Evolutionary conservation across 169 alveolate species (phyloP).

Genomic region (Cryptosporidium canis): DNA sequence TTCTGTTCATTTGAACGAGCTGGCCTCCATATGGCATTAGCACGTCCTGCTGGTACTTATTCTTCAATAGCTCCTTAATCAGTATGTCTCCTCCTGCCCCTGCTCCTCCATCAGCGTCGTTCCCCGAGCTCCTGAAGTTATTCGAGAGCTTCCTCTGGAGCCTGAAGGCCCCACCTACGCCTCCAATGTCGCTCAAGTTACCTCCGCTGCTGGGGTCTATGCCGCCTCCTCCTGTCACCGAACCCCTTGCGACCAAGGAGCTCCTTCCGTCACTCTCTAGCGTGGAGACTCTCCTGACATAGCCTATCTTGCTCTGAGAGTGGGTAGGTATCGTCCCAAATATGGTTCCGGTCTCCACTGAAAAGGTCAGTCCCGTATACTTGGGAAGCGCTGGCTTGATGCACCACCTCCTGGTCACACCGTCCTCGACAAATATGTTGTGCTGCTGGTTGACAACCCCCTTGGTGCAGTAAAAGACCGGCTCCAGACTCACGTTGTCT

Average conservation of each 20-base stretch:
- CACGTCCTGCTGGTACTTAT: neutral
- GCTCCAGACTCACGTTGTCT: slow-evolving; percentile 73
- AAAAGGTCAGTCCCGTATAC: slow-evolving; percentile 38
- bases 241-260: neutral
- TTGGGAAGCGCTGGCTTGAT: slow-evolving; percentile 36
- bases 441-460: slow-evolving; percentile 36
- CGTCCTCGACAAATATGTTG: neutral
- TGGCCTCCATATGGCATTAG: slow-evolving; percentile 6
- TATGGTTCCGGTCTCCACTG: slow-evolving; percentile 15
- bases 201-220: neutral
- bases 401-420: slow-evolving; percentile 23
- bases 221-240: neutral
- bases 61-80: neutral
- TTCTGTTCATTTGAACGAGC: slow-evolving; percentile 37
- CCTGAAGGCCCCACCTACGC: neutral
- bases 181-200: neutral
- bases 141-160: neutral
- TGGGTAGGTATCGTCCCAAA: slow-evolving; percentile 20
- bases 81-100: neutral
- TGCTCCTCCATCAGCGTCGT: neutral
- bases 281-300: neutral
- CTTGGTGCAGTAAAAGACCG: slow-evolving; percentile 40
- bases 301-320: slow-evolving; percentile 10
- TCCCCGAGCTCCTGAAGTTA: neutral
- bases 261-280: neutral